Percentiles rank a stretch among this genome's conserved stretches.
Evolutionary conservation across 2,329 filamentous ascomycete species (phyloP).

Genomic region (Aspergillus phoenicis): DNA sequence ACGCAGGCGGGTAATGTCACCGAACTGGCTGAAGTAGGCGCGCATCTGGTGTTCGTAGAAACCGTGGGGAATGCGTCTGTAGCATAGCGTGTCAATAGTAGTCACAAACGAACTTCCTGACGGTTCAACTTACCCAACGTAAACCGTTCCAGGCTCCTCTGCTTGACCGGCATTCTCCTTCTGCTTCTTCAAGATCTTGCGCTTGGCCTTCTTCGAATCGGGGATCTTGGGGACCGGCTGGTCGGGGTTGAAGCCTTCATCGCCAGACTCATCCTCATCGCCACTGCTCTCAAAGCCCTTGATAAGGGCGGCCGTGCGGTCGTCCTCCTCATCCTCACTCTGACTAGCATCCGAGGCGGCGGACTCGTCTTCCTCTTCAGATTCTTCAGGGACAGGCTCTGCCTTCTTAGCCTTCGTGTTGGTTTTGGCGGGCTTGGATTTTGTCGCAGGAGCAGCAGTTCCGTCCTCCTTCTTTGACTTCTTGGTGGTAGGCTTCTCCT

Average conservation of each 20-base stretch:
- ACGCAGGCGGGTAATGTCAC: slow-evolving; percentile 74
- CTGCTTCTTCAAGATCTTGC: slow-evolving; percentile 55
- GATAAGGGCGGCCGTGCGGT: slow-evolving; percentile 57
- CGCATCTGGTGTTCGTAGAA: slow-evolving; percentile 98
- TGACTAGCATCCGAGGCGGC: slow-evolving; percentile 26
- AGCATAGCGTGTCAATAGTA: slow-evolving; percentile 22
- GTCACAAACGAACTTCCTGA: slow-evolving; percentile 7
- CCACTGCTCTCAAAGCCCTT: slow-evolving; percentile 59
- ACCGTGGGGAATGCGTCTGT: slow-evolving; percentile 79
- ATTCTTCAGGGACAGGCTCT: slow-evolving; percentile 40
- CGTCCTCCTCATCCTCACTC: slow-evolving; percentile 45
- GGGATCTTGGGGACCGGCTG: slow-evolving; percentile 48
- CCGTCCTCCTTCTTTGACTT: slow-evolving; percentile 44
- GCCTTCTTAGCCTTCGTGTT: slow-evolving; percentile 49
- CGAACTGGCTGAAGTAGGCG: slow-evolving; percentile 92
- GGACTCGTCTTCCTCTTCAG: slow-evolving; percentile 34
- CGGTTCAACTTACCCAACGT: slow-evolving; percentile 65
- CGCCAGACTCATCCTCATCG: slow-evolving; percentile 54
- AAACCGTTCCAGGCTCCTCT: slow-evolving; percentile 73
- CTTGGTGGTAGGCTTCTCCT: slow-evolving; percentile 50
- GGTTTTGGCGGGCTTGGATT: slow-evolving; percentile 38
- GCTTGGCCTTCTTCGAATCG: slow-evolving; percentile 50
- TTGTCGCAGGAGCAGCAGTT: slow-evolving; percentile 33
- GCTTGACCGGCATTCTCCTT: slow-evolving; percentile 47
- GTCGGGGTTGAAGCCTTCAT: slow-evolving; percentile 50